Base-by-base conservation (phyloP, 805 yeast genomes). In the Isabelozyma rhagii region DNA sequence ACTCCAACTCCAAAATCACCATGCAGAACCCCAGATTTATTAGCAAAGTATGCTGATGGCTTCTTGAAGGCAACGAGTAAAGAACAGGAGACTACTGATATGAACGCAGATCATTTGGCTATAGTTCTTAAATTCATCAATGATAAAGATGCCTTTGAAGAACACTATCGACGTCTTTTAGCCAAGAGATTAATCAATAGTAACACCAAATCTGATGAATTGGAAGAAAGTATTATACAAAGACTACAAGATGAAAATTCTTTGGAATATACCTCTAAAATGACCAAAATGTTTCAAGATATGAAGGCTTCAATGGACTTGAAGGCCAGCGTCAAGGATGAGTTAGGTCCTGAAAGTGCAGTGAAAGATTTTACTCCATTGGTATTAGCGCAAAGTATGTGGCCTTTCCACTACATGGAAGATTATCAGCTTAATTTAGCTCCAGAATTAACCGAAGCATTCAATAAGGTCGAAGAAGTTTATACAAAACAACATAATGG, bases 231-330 rank as follows among this genome's bases (percentile, higher is more conserved):
- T 50, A 84, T 94, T 54, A 89, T 94, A 53, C 89, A 90, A 60
- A 82, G 88, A 60, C 78, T 94, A 56, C 96, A 91, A 65, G 87
- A 87, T 50, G 96, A 87, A 52, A 93, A 94, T 68, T 90, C 96
- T 15, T 77, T 85, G 64, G 98, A 94, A 63, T 94, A 93, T 67
- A 92, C 98, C 1, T 85, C 89, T 48, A 93, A 92, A 67, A 88
- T 94, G 67, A 88, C 96, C 18, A 89, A 91, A 59, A 94, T 94
- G 99, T 92, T 94, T 67, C 88, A 87, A 64, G 99, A 94, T 69
- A 89, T 94, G 76, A 81, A 87, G 58, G 81, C 93, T 3, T 89
- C 97, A 0, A 82, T 82, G 53, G 93, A 89, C 49, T 75, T 94
- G 62, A 87, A 84, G 58, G 55, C 62, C n/a, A 67, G 72, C 45